Percentiles rank a stretch among this genome's conserved stretches.
phyloP scores from a whole-genome alignment of 495 filamentous ascomycete species.

The Hypomontagnella monticulosa region DNA sequence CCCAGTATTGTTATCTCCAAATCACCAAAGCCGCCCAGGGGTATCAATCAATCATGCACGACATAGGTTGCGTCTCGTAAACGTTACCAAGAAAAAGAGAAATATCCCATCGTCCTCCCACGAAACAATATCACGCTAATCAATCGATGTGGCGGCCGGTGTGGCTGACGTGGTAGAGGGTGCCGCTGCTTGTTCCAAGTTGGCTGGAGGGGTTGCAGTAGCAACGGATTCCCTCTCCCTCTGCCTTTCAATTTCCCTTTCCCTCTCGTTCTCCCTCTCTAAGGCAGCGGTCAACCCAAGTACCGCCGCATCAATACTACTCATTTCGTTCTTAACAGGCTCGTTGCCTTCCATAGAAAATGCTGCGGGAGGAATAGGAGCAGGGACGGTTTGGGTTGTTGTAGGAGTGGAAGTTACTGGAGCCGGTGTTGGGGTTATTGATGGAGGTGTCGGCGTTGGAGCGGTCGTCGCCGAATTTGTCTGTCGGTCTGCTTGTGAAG shows the following conservation, averaged over 20 bases:
- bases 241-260: constrained; percentile 38
- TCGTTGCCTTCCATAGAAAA: constrained; percentile 12
- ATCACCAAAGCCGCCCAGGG: constrained; percentile 32
- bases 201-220: constrained; percentile 11
- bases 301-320: constrained; percentile 41
- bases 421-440: not conserved
- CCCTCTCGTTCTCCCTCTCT: constrained; percentile 24
- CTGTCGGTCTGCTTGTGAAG: constrained; percentile 18
- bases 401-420: constrained; percentile 9
- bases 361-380: constrained; percentile 2
- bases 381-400: not conserved
- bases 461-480: constrained; percentile 13
- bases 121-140: constrained; percentile 2
- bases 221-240: constrained; percentile 36
- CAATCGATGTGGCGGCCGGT: constrained; percentile 19
- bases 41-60: constrained; percentile 43
- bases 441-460: constrained; percentile 18
- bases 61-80: constrained; percentile 19
- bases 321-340: constrained; percentile 32
- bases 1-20: constrained; percentile 15
- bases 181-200: constrained; percentile 26
- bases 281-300: constrained; percentile 41
- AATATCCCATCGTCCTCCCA: not conserved
- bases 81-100: constrained; percentile 21
- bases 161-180: constrained; percentile 18